phyloP scores from a whole-genome alignment of 768 basidiomycete genomes.

The Suillus cothurnatus region DNA sequence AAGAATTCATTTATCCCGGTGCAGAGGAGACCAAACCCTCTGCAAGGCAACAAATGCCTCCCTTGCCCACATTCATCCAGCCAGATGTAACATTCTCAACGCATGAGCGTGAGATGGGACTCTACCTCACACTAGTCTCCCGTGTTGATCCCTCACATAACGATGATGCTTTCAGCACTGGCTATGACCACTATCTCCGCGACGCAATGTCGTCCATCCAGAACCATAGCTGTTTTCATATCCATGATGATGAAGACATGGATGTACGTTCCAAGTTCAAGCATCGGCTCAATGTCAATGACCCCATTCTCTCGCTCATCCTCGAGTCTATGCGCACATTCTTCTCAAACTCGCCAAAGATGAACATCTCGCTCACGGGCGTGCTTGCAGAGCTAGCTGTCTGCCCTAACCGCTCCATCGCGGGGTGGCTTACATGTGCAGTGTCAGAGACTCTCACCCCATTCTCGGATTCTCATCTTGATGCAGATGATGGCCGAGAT shows the following conservation, averaged over 20 bases:
- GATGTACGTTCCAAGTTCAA: slow-evolving; percentile 47
- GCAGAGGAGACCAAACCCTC: slow-evolving; percentile 22
- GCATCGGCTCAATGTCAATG: slow-evolving; percentile 78
- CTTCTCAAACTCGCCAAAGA: slow-evolving; percentile 83
- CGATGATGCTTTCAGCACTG: slow-evolving; percentile 78
- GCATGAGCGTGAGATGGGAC: slow-evolving; percentile 80
- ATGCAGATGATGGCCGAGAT: slow-evolving; percentile 59
- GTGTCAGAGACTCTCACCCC: slow-evolving; percentile 36
- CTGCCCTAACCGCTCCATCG: slow-evolving; percentile 84
- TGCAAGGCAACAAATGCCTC: slow-evolving; percentile 14
- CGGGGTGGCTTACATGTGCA: slow-evolving; percentile 86
- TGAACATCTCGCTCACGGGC: slow-evolving; percentile 87
- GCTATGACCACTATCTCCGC: slow-evolving; percentile 80
- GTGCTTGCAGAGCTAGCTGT: slow-evolving; percentile 76
- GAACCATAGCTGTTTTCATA: slow-evolving; percentile 58
- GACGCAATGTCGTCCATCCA: slow-evolving; percentile 75
- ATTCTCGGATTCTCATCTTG: slow-evolving; percentile 7
- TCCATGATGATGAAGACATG: slow-evolving; percentile 44
- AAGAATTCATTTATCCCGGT: slow-evolving; percentile 47
- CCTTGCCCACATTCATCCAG: slow-evolving; percentile 49
- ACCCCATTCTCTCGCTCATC: slow-evolving; percentile 70
- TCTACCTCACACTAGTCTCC: slow-evolving; percentile 80
- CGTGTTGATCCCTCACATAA: slow-evolving; percentile 71
- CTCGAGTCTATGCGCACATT: slow-evolving; percentile 75
- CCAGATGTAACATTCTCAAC: slow-evolving; percentile 78